Base-by-base conservation (phyloP, 208 protist species). In the Crithidia expoeki region DNA sequence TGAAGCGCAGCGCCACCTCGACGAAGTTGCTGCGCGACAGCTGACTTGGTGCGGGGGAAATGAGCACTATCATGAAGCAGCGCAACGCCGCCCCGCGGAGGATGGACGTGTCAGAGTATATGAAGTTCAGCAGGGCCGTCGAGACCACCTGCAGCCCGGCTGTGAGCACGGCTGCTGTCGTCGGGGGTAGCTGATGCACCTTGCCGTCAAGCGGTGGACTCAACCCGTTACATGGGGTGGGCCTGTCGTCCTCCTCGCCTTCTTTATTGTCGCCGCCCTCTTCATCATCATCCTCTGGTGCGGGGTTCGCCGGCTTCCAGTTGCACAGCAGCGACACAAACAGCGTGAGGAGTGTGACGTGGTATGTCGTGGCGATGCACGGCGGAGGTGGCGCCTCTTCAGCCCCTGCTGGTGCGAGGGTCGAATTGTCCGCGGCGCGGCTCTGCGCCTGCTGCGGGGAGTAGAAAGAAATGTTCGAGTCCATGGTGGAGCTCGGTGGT, bases 11-110 rank as follows among this genome's bases (percentile, higher is more conserved):
- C 73, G 78, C 59, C n/a, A 38, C 14, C 23, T 68, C 68, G 4
- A 85, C 81, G 52, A 80, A 92, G 50, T n/a, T 71, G 11, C 65
- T 33, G 27, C 81, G 74, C 23, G 70, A 80, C 6, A 46, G 64
- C 47, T 78, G 58, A 30, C 74, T 74, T 10, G 72, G 68, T 1
- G 70, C 61, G 4, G 63, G 72, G 4, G 82, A 79, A 17, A 87
- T 58, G 63, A 94, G 80, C 40, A 93, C 72, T 62, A 88, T 80
- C 50, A 81, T 82, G 12, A 94, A 70, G 25, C 74, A 82, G 21
- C 84, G 85, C 40, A 85, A 60, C 51, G 85, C 81, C 34, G 78
- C 73, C 2, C 81, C 91, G 51, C 91, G 91, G 27, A 96, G 78
- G 5, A 83, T 65, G 11, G 88, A 81, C 17, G 71, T 74, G 27